These are phyloP conservation scores for Lactarius sp. DNA, from an alignment of 768 basidiomycete genomes.

Conservation along the genomic window DNA sequence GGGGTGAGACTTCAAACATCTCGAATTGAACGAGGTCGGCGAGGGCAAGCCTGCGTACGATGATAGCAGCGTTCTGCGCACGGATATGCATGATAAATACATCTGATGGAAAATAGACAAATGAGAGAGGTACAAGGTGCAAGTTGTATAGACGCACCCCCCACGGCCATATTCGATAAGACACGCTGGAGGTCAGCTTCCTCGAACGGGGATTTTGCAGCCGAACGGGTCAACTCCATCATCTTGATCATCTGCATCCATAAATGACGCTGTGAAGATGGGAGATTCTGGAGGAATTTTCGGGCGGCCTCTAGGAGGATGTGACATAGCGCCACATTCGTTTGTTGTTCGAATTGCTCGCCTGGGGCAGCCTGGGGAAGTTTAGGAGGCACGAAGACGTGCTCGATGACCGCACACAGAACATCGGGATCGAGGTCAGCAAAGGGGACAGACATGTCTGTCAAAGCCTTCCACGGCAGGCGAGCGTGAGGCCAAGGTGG, in stretches of 20 bases:
- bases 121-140: not conserved
- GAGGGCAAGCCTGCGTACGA: slow-evolving; percentile 26
- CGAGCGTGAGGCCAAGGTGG: not conserved
- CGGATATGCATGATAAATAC: slow-evolving; percentile 37
- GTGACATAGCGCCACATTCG: slow-evolving; percentile 10
- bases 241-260: slow-evolving; percentile 17
- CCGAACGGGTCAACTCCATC: not conserved
- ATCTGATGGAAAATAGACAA: slow-evolving; percentile 30
- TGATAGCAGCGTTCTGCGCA: slow-evolving; percentile 46
- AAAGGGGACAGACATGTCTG: not conserved
- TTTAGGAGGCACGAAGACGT: slow-evolving; percentile 14
- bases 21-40: slow-evolving; percentile 36
- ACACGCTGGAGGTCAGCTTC: not conserved
- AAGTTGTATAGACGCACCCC: not conserved
- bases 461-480: not conserved
- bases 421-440: not conserved
- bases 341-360: not conserved
- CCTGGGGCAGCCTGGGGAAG: slow-evolving; percentile 9
- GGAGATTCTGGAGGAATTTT: not conserved
- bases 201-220: not conserved
- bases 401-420: not conserved
- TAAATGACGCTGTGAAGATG: not conserved
- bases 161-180: not conserved
- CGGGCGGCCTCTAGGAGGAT: not conserved
- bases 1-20: slow-evolving; percentile 43